These are phyloP conservation scores for Phytophthora citrophthora DNA, from an alignment of 352 stramenopile genomes.

Conservation along the genomic window DNA sequence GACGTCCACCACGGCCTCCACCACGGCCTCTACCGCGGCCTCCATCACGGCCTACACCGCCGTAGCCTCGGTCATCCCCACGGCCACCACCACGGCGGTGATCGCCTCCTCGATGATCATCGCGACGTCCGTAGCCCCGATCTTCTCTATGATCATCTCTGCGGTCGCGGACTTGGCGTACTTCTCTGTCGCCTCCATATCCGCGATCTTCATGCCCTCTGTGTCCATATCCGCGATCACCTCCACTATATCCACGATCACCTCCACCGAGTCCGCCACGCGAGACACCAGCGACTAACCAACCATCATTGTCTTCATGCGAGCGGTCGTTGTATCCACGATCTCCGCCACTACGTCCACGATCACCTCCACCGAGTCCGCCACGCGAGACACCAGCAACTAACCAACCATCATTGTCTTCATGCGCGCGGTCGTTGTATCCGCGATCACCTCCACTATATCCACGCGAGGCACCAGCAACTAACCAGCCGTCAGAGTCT, in stretches of 20 bases:
- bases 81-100: slow-evolving; percentile 27
- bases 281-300: neutral
- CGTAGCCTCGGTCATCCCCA: slow-evolving; percentile 9
- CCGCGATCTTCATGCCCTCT: slow-evolving; percentile 3
- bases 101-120: slow-evolving; percentile 11
- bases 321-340: slow-evolving; percentile 24
- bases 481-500: too few species aligned
- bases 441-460: neutral
- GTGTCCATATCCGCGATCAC: neutral
- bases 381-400: neutral
- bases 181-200: neutral
- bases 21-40: slow-evolving; percentile 3
- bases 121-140: neutral
- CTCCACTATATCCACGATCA: neutral
- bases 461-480: too few species aligned
- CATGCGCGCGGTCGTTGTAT: slow-evolving; percentile 25
- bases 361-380: neutral
- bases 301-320: slow-evolving; percentile 1
- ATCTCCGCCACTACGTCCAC: neutral
- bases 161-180: neutral
- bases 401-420: neutral
- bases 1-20: slow-evolving; percentile 13
- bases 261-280: neutral
- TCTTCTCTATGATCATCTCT: slow-evolving; percentile 2
- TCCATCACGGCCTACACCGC: neutral